Evolutionary conservation across 192 early-diverging fungal genomes (phyloP), one percentile per base, ranked within the genome.

Genomic region (Backusella westeae): DNA sequence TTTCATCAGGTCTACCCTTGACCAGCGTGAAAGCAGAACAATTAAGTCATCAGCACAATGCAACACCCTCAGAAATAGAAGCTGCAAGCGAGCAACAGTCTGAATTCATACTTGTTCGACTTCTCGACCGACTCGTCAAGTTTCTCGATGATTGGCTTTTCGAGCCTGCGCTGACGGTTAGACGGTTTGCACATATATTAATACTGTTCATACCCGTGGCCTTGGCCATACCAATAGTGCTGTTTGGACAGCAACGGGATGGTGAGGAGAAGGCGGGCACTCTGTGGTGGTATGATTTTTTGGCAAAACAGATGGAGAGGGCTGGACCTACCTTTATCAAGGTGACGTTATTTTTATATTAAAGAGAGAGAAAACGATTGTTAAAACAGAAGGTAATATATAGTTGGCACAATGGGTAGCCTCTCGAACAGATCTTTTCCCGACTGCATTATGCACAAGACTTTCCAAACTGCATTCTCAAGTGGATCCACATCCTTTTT

Each of bases 271-370:
- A 83, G 8, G 71, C 85, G 6, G 90, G 91, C 19, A 79, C 88
- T 2, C 69, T 97, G 3, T 96, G 93, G 94, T 99, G 97, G 95
- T 94, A 96, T 80, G 78, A 85, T 34, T 84, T 94, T 17, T 70
- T 98, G 21, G 90, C 96, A 52, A 85, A 69, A 67, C 90, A 92
- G 67, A 93, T 97, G 89, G 94, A 96, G 69, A 65, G 82, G 23
- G 95, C 95, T 12, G 98, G 98, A 0, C 96, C 98, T 10, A 96
- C 98, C 10, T 99, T 98, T 84, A 96, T 97, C 73, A 99, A 99
- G 88, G 91, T 91, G 80, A 53, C 38, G 53, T 42, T 23, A 59
- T 10, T 32, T n/a, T 38, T 44, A 10, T 49, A 49, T 49, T n/a
- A 49, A 49, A 74, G 2, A 10, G 10, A 36, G 35, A 12, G 7